Base-by-base conservation (phyloP, 1,139 yeast genomes). In the Saccharomyces hybrid region DNA sequence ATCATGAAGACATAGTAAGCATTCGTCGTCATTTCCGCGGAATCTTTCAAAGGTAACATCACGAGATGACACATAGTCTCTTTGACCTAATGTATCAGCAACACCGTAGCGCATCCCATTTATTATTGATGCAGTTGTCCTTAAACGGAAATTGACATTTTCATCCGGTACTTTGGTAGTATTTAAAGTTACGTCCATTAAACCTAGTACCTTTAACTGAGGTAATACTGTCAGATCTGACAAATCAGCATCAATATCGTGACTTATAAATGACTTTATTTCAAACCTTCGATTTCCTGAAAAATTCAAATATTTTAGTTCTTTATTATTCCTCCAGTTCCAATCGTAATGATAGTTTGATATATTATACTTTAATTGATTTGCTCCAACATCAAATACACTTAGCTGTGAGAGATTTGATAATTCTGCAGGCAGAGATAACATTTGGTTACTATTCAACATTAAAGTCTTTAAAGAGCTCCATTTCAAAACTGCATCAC, bases 331-430 rank as follows among this genome's bases (percentile, higher is more conserved):
- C 64, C 87, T 86, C 99, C 99, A 95, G 70, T 89, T 93, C 98
- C 98, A 93, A 69, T 93, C 99, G 67, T 89, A 91, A 6, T 95
- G 95, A 82, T 91, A 88, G 68, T 93, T 93, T n/a, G 95, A 86
- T 56, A 93, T 89, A 63, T 95, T 93, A 70, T 93, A 93, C 65
- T 91, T 87, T 69, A 95, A 75, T 60, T 84, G 87, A 68, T 95
- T 95, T 3, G 96, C 88, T 2, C 98, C 96, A 16, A 89, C 95
- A 73, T 95, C 99, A 48, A 95, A 77, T 16, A 84, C 85, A 46
- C 79, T 80, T 62, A 95, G 73, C 38, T 81, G 79, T 1, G 73
- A 68, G 54, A 90, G 77, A 58, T 84, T 84, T 16, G 95, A 84
- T 54, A 95, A 73, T 68, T 93, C 99, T 0, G 97, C 88, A 0